Percentiles rank a stretch among this genome's conserved stretches.
Conservation (phyloP, 148 eudicot genomes). For the Mesembryanthemum crystallinum region DNA sequence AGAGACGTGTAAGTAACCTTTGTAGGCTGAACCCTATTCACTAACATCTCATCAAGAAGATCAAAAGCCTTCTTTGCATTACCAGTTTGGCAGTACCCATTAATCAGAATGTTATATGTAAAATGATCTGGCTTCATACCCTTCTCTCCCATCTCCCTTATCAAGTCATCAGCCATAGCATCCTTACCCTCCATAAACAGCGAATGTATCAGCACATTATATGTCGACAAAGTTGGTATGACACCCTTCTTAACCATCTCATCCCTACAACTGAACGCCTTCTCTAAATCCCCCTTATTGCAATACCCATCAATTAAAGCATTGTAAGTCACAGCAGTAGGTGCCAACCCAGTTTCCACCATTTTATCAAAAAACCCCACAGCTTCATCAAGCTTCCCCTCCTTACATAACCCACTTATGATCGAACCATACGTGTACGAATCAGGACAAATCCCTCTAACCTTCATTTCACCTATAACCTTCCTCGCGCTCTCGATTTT, state of each 20-base stretch:
- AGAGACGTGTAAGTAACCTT: constrained; percentile 72
- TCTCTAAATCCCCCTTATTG: constrained; percentile 56
- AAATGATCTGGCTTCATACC: constrained; percentile 46
- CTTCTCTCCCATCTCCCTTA: constrained; percentile 58
- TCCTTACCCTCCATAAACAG: constrained; percentile 56
- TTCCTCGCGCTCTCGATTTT: constrained; percentile 48
- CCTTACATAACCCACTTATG: constrained; percentile 53
- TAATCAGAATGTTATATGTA: constrained; percentile 72
- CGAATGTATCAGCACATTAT: constrained; percentile 60
- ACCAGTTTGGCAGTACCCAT: constrained; percentile 59
- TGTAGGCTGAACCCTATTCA: constrained; percentile 54
- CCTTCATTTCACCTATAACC: constrained; percentile 51
- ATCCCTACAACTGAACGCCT: constrained; percentile 50
- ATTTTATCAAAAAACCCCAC: constrained; percentile 39
- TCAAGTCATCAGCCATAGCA: constrained; percentile 44
- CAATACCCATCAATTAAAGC: constrained; percentile 63
- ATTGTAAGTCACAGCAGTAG: constrained; percentile 55
- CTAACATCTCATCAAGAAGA: constrained; percentile 61
- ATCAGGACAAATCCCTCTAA: constrained; percentile 60
- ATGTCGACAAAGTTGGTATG: constrained; percentile 58
- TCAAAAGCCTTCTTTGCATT: constrained; percentile 52
- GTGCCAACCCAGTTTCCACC: constrained; percentile 44
- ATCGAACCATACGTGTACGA: constrained; percentile 52
- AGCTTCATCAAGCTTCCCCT: constrained; percentile 53
- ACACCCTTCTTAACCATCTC: constrained; percentile 57